phyloP scores from a whole-genome alignment of 257 asterid species.

The Nicotiana obtusifolia region DNA sequence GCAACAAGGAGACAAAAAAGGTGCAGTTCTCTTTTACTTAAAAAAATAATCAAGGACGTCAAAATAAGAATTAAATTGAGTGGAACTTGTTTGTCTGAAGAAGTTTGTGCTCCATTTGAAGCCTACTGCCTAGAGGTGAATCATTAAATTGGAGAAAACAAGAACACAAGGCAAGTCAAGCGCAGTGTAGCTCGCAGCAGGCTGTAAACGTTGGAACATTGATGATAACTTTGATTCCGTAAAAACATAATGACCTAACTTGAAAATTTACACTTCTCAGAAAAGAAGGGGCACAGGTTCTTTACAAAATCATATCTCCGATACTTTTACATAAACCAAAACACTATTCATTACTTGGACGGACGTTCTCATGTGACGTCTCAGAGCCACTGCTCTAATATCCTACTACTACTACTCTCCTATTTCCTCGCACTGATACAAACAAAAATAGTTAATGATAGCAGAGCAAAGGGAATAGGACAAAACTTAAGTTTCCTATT shows the following conservation, averaged over 20 bases:
- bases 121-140: too few species aligned
- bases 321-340: not conserved
- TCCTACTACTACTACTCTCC: not conserved
- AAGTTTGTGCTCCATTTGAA: too few species aligned
- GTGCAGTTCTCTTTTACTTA: too few species aligned
- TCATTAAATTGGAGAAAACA: too few species aligned
- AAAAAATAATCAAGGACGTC: too few species aligned
- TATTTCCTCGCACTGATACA: not conserved
- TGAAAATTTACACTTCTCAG: not conserved
- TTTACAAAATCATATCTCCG: not conserved
- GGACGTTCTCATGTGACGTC: constrained; percentile 11
- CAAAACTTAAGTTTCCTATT: not conserved
- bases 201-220: too few species aligned
- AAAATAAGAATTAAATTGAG: too few species aligned
- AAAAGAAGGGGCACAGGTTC: not conserved
- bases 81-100: too few species aligned
- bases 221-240: too few species aligned
- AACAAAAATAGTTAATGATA: not conserved
- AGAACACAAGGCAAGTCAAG: too few species aligned
- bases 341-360: not conserved
- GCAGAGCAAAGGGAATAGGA: not conserved
- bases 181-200: too few species aligned
- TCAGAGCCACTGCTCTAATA: constrained; percentile 7
- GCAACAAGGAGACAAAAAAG: too few species aligned
- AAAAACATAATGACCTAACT: not conserved